Evolutionary conservation across 164 flowering plant genomes (phyloP).

Genomic region (Annona squamosa): DNA sequence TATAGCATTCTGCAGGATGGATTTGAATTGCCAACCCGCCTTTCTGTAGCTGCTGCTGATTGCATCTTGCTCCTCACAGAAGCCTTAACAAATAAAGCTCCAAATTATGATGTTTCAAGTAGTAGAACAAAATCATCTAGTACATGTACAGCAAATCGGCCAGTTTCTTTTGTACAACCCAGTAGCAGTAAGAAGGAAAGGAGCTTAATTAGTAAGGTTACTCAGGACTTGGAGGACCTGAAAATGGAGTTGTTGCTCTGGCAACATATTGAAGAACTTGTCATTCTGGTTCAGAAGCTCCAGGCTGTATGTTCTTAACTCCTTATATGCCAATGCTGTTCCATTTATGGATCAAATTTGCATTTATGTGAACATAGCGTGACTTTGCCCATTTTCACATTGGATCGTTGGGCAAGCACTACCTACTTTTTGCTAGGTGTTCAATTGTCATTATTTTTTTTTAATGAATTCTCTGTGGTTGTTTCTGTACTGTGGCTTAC

Average conservation of each 20-base stretch:
- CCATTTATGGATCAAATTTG: not conserved
- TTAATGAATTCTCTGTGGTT: not conserved
- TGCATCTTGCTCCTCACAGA: conserved; percentile 50
- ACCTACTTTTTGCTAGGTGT: not conserved
- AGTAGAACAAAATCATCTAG: conserved; percentile 18
- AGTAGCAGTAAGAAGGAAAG: conserved; percentile 20
- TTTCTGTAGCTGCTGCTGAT: conserved; percentile 76
- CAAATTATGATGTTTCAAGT: conserved; percentile 18
- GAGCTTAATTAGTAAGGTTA: conserved; percentile 15
- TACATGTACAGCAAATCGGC: conserved; percentile 14
- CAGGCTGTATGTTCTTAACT: conserved; percentile 48
- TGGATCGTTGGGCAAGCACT: not conserved
- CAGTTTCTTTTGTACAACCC: conserved; percentile 13
- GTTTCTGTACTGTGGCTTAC: not conserved
- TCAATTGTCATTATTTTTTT: not conserved
- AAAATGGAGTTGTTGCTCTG: conserved; percentile 48
- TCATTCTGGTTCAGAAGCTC: conserved; percentile 55
- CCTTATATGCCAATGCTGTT: not conserved
- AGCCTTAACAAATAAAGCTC: conserved; percentile 35
- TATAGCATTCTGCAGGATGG: conserved; percentile 60
- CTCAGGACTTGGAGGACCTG: conserved; percentile 19
- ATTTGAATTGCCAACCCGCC: conserved; percentile 84
- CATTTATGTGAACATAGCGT: not conserved
- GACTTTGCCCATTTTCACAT: not conserved
- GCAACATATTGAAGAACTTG: conserved; percentile 53